Percentiles rank a stretch among this genome's conserved stretches.
Evolutionary conservation across 495 filamentous ascomycete genomes (phyloP).

Genomic region (Physcia stellaris): DNA sequence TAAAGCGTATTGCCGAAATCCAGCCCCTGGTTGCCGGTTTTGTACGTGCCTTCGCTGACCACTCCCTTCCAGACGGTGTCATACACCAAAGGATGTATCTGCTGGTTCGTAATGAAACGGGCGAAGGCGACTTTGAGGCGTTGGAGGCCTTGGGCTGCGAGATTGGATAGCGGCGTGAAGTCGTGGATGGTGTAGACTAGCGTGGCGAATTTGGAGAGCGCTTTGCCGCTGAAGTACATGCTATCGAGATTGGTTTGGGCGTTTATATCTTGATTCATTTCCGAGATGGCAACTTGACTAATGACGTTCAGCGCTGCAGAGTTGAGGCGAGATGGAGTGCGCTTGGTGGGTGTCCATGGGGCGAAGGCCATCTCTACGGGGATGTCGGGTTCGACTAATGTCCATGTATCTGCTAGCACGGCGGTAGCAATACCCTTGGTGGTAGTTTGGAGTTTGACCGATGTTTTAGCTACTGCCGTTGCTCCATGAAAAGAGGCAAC

Average conservation of each 20-base stretch:
- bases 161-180: constrained; percentile 42
- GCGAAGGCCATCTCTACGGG: constrained; percentile 61
- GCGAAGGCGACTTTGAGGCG: constrained; percentile 64
- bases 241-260: constrained; percentile 64
- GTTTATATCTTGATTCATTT: constrained; percentile 59
- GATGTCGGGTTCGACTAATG: constrained; percentile 57
- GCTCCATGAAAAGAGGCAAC: constrained; percentile 51
- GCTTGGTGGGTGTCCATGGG: constrained; percentile 51
- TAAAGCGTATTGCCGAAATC: constrained; percentile 81
- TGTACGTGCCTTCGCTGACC: constrained; percentile 67
- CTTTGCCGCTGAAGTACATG: constrained; percentile 95
- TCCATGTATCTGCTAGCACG: constrained; percentile 65
- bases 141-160: constrained; percentile 47
- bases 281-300: constrained; percentile 40
- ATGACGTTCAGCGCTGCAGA: constrained; percentile 38
- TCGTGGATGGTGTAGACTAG: constrained; percentile 56
- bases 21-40: constrained; percentile 50
- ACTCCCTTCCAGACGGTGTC: constrained; percentile 76
- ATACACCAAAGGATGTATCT: constrained; percentile 68
- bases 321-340: constrained; percentile 38
- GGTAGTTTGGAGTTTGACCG: constrained; percentile 57
- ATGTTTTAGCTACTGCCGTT: constrained; percentile 41
- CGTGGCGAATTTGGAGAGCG: constrained; percentile 72
- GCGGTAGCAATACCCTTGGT: constrained; percentile 74
- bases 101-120: constrained; percentile 62